Evolutionary conservation across 768 basidiomycete species (phyloP), one percentile per base, ranked within the genome.

Genomic region (Termitomyces sp.): DNA sequence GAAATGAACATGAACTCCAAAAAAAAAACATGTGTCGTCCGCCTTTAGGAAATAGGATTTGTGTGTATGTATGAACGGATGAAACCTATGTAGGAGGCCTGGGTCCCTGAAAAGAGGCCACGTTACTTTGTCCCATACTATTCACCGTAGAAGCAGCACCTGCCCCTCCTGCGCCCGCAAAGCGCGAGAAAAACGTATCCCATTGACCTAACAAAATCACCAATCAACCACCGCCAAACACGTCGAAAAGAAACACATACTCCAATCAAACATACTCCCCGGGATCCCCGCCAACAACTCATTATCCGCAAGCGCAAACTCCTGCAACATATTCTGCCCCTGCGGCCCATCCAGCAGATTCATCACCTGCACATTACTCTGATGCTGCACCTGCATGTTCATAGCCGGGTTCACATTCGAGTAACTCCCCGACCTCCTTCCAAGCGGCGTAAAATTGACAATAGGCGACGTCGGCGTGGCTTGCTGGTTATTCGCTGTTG

Each of bases 191-290:
- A 73, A 90, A 92, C 32, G 76, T 83, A 52, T 91, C 90, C 90
- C 90, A 92, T 75, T 90, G 88, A 44, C 83, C 90, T 92, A 67
- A 26, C 3, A 6, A 8, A 34, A 2, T 22, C 18, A 44, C 8
- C 48, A 43, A 24, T 24, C 53, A 55, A 34, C 41, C 26, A 29
- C 29, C 18, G 16, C 44, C 56, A 53, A 52, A 24, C 43, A 27
- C n/a, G n/a, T 14, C 24, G 51, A 48, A 46, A 42, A 26, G 7
- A 42, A 39, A 57, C 9, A 5, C 77, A 63, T 64, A 90, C 90
- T 83, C 88, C 89, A 93, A 69, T 92, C 90, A 71, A 91, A 93
- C 89, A 93, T 92, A 20, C 82, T 80, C 4, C 85, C 86, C 43
- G 91, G 91, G 53, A 93, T 83, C 1, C 89, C 89, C 59, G 91